phyloP scores from a whole-genome alignment of 495 filamentous ascomycete species.

The Penicillium cinerascens region DNA sequence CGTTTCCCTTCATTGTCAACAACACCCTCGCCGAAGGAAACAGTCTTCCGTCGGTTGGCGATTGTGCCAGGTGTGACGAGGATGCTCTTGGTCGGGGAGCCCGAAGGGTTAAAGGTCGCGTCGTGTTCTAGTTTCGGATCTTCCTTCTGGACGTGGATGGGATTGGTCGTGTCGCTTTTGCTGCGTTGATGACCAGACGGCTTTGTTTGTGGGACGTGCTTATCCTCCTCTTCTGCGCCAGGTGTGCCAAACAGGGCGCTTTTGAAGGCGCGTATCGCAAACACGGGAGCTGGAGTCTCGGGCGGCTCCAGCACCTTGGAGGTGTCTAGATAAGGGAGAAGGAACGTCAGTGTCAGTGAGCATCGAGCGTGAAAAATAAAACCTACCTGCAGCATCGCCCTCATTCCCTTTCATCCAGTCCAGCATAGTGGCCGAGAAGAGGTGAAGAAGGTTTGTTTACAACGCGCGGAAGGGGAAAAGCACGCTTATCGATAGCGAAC shows the following conservation, averaged over 20 bases:
- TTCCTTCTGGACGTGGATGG: constrained; percentile 22
- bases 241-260: constrained; percentile 89
- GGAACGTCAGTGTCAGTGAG: not conserved
- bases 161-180: constrained; percentile 21
- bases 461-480: constrained; percentile 18
- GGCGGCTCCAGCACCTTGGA: constrained; percentile 59
- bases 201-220: constrained; percentile 16
- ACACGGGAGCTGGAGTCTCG: constrained; percentile 90
- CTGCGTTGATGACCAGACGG: constrained; percentile 18
- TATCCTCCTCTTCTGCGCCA: constrained; percentile 43
- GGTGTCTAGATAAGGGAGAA: constrained; percentile 23
- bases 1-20: constrained; percentile 55
- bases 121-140: constrained; percentile 25
- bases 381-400: constrained; percentile 29
- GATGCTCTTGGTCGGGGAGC: constrained; percentile 74
- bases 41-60: constrained; percentile 75
- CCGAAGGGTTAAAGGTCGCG: constrained; percentile 30
- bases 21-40: constrained; percentile 78
- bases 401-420: constrained; percentile 52
- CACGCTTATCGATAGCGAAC: constrained; percentile 21
- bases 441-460: constrained; percentile 17
- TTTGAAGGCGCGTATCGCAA: constrained; percentile 89
- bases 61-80: constrained; percentile 86
- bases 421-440: constrained; percentile 42
- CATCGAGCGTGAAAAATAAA: not conserved